A percentile compares a stretch with the other conserved stretches of the same genome.
Conservation (phyloP, 2,329 filamentous ascomycete species). For the Fusarium nurragi region DNA sequence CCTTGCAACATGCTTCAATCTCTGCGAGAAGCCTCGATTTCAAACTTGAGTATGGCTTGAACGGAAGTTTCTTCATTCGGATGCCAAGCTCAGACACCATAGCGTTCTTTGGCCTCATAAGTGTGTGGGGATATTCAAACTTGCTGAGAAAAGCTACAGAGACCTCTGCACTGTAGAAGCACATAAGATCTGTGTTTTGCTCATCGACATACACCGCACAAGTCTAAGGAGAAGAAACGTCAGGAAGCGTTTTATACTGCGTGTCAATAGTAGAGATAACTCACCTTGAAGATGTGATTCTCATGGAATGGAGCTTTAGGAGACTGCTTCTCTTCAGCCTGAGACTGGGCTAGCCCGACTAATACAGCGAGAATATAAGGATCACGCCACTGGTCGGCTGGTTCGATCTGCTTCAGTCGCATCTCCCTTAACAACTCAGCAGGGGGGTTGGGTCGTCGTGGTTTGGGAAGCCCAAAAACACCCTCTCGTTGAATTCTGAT, state of each 20-base stretch:
- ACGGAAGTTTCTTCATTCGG: slow-evolving; percentile 17
- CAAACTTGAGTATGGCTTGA: slow-evolving; percentile 31
- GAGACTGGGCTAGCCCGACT: slow-evolving; percentile 38
- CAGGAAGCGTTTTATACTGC: neutral
- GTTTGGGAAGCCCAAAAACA: slow-evolving; percentile 28
- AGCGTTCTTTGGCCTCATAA: neutral
- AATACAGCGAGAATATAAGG: slow-evolving; percentile 41
- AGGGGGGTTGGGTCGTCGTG: slow-evolving; percentile 28
- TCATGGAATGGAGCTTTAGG: neutral
- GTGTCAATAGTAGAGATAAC: neutral
- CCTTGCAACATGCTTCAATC: neutral
- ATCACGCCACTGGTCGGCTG: slow-evolving; percentile 32
- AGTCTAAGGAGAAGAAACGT: neutral
- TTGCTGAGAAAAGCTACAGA: slow-evolving; percentile 33
- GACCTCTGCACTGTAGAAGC: slow-evolving; percentile 35
- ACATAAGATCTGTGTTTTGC: slow-evolving; percentile 29
- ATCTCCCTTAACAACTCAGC: slow-evolving; percentile 23
- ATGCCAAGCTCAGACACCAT: slow-evolving; percentile 17
- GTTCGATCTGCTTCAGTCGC: slow-evolving; percentile 34
- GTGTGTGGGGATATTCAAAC: slow-evolving; percentile 35
- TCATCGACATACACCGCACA: slow-evolving; percentile 35
- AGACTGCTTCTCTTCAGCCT: slow-evolving; percentile 19
- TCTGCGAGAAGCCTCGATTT: slow-evolving; percentile 21
- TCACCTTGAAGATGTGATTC: slow-evolving; percentile 31
- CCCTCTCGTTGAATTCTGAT: slow-evolving; percentile 32